These are phyloP conservation scores for Crotalaria pallida DNA, from an alignment of 306 rosid genomes.

Conservation along the genomic window DNA sequence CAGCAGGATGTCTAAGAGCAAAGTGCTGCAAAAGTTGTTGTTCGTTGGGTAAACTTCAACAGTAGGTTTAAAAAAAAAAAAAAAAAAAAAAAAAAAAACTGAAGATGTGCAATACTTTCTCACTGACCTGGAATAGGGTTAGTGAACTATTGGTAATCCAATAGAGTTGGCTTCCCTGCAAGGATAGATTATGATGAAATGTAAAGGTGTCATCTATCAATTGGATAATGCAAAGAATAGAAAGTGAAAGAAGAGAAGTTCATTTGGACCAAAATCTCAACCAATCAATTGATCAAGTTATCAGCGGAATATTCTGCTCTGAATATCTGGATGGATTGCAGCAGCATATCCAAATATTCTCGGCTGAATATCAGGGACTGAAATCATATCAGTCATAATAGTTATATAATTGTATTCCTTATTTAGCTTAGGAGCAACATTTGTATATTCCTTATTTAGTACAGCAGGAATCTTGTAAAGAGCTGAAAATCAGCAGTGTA, in stretches of 20 bases:
- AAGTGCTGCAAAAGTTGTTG: constrained; percentile 58
- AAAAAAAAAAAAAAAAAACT: constrained; percentile 5
- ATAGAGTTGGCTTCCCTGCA: constrained; percentile 90
- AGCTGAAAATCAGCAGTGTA: too few species aligned
- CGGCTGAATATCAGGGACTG: too few species aligned
- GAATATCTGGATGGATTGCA: too few species aligned
- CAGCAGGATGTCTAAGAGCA: constrained; percentile 55
- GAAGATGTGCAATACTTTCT: background rate
- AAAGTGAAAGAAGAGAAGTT: background rate
- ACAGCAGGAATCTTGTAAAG: too few species aligned
- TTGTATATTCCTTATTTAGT: too few species aligned
- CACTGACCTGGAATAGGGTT: constrained; percentile 59
- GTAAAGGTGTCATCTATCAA: background rate
- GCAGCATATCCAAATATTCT: too few species aligned
- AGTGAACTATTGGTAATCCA: constrained; percentile 82
- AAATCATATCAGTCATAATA: too few species aligned
- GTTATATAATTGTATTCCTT: too few species aligned
- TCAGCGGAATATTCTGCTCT: too few species aligned
- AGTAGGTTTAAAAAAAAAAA: constrained; percentile 16
- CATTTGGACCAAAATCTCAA: background rate
- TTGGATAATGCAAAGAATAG: background rate
- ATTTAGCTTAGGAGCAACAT: too few species aligned
- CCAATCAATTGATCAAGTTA: background rate
- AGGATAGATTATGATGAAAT: constrained; percentile 19
- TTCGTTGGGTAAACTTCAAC: background rate